phyloP scores from a whole-genome alignment of 306 rosid species.

The Mucuna pruriens region DNA sequence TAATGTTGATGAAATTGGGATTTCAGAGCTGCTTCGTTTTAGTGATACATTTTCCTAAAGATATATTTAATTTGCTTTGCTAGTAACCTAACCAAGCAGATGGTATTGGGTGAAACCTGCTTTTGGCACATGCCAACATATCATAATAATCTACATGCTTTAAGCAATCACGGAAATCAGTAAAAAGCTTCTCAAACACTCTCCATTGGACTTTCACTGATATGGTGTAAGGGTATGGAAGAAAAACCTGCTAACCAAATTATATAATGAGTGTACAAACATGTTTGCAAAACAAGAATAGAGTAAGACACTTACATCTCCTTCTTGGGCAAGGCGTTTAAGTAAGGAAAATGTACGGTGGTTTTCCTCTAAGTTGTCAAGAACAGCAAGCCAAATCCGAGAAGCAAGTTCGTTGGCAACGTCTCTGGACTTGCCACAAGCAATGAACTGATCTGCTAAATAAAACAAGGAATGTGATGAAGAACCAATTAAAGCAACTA shows the following conservation, averaged over 20 bases:
- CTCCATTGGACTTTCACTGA: conserved; percentile 77
- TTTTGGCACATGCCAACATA: conserved; percentile 72
- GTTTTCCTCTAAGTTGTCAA: conserved; percentile 74
- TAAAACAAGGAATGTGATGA: background rate
- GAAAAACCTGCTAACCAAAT: conserved; percentile 61
- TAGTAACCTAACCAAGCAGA: conserved; percentile 78
- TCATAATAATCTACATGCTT: conserved; percentile 66
- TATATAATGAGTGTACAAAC: background rate
- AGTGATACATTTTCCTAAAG: background rate
- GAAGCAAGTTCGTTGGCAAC: conserved; percentile 75
- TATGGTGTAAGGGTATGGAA: conserved; percentile 74
- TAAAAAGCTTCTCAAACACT: conserved; percentile 90
- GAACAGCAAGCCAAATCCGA: conserved; percentile 75
- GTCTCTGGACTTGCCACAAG: conserved; percentile 76
- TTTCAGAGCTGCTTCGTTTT: background rate
- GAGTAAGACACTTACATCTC: conserved; percentile 59
- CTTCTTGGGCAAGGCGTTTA: conserved; percentile 72
- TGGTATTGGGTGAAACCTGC: conserved; percentile 83
- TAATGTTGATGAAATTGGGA: background rate
- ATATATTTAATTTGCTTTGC: background rate
- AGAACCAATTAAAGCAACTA: background rate
- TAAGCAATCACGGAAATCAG: conserved; percentile 87
- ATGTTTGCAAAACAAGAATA: background rate
- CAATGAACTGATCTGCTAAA: conserved; percentile 78
- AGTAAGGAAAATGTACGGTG: conserved; percentile 63